Base-by-base conservation (phyloP, 495 filamentous ascomycete species). In the Articulospora tetracladia region DNA sequence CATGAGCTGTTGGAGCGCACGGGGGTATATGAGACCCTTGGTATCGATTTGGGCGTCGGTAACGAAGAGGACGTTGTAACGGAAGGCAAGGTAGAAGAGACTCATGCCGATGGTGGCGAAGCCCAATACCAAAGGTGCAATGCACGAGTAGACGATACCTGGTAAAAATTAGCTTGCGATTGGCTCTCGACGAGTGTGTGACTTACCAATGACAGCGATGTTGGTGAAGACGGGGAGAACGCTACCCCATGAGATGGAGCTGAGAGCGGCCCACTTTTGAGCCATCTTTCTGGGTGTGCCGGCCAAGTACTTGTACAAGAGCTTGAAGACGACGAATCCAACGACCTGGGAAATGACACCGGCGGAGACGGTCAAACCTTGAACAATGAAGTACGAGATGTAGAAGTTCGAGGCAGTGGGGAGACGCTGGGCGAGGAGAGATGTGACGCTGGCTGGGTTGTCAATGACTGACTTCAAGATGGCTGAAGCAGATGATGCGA, bases 31-130 rank as follows among this genome's bases (percentile, higher is more conserved):
- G 34, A 89, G 83, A 57, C 94, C 94, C 64, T 95, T 91, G 25
- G 94, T 97, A 74, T 98, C 93, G 69, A 97, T 87, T 54, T 79
- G 62, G 27, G 88, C 82, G 67, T 95, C 90, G 53, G 87, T 91
- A 53, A 97, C 91, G 73, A 95, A 98, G 50, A 98, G 81, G 66
- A 98, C 70, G 70, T 98, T 96, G 80, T 98, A 98, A 4, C 92
- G 85, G 83, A 90, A 97, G 56, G 94, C 93, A 50, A 96, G 77
- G 74, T 97, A 97, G 75, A 98, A 91, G 56, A 97, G 77, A 56
- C 81, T 86, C 59, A 98, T 79, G 58, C 90, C 93, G 53, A 97
- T 78, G 20, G 87, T 86, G 32, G 89, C 88, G 73, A 97, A 97
- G 23, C 86, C 91, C 48, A 97, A 77, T 67, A 98, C 88, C 46